Conservation (phyloP, 495 filamentous ascomycete species). For the Neurospora hispaniola region DNA sequence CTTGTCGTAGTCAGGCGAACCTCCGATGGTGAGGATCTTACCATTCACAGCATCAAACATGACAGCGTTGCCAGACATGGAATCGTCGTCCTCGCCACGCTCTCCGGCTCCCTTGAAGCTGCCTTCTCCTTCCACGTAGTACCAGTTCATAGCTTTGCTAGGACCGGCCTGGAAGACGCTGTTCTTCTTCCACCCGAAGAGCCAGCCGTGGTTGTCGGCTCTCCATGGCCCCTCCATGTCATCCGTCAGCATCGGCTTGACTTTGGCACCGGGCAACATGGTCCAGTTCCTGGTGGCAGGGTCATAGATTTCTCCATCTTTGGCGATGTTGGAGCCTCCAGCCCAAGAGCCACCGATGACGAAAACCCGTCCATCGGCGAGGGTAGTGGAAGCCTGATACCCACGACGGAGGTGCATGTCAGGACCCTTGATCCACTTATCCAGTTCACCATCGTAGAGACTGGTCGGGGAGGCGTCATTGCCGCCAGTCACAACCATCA, state of each 20-base stretch:
- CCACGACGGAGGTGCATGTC: slow-evolving; percentile 43
- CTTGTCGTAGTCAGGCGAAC: neutral
- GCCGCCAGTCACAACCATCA: slow-evolving; percentile 45
- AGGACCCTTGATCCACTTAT: slow-evolving; percentile 23
- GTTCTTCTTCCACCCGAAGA: slow-evolving; percentile 49
- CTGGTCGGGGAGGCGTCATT: slow-evolving; percentile 32
- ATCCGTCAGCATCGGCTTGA: slow-evolving; percentile 39
- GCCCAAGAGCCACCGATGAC: slow-evolving; percentile 51
- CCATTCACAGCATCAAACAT: slow-evolving; percentile 39
- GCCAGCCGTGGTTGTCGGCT: slow-evolving; percentile 48
- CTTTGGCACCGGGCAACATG: slow-evolving; percentile 19
- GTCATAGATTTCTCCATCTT: slow-evolving; percentile 7
- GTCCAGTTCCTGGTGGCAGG: slow-evolving; percentile 1
- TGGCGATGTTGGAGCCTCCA: slow-evolving; percentile 24
- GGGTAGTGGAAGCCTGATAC: slow-evolving; percentile 44
- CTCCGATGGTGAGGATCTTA: slow-evolving; percentile 56
- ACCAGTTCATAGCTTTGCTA: slow-evolving; percentile 49
- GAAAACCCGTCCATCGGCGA: slow-evolving; percentile 47
- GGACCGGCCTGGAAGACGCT: slow-evolving; percentile 51
- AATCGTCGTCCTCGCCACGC: slow-evolving; percentile 33
- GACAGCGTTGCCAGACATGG: slow-evolving; percentile 27
- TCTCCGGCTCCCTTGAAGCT: slow-evolving; percentile 25
- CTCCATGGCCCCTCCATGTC: slow-evolving; percentile 37
- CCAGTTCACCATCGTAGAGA: slow-evolving; percentile 29
- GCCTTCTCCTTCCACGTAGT: slow-evolving; percentile 31